phyloP scores from a whole-genome alignment of 2,329 filamentous ascomycete species.

The Penicillium vulpinum region DNA sequence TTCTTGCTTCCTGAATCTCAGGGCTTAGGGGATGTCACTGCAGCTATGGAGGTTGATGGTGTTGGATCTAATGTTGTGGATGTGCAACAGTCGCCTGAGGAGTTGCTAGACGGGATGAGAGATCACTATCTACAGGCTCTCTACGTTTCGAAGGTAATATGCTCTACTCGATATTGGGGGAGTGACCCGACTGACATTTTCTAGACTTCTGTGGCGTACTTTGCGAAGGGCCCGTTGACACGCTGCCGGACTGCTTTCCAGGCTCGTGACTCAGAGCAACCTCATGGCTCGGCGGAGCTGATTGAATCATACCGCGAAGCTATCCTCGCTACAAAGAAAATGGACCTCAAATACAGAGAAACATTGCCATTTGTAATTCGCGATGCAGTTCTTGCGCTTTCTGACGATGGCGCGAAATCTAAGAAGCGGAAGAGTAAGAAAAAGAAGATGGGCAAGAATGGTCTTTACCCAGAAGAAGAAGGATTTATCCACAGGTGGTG shows the following conservation, averaged over 20 bases:
- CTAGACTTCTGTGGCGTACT: slow-evolving; percentile 52
- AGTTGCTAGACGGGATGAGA: slow-evolving; percentile 37
- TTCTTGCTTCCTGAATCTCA: slow-evolving; percentile 20
- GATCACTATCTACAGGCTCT: slow-evolving; percentile 46
- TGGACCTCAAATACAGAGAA: slow-evolving; percentile 51
- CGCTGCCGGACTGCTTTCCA: slow-evolving; percentile 46
- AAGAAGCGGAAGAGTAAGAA: slow-evolving; percentile 41
- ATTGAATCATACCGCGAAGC: slow-evolving; percentile 44
- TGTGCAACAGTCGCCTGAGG: slow-evolving; percentile 33
- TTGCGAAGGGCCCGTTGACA: slow-evolving; percentile 52
- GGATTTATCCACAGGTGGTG: slow-evolving; percentile 49
- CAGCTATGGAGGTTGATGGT: slow-evolving; percentile 16
- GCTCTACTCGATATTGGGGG: neutral
- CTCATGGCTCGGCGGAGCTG: slow-evolving; percentile 30
- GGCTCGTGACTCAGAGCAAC: slow-evolving; percentile 23
- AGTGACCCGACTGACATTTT: slow-evolving; percentile 15
- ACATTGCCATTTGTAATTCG: slow-evolving; percentile 44
- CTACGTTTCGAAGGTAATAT: slow-evolving; percentile 44
- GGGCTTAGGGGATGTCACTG: slow-evolving; percentile 1
- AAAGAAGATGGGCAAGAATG: slow-evolving; percentile 49
- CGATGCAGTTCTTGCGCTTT: slow-evolving; percentile 38
- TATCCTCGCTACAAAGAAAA: slow-evolving; percentile 47
- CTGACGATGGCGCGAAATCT: slow-evolving; percentile 35
- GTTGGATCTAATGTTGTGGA: slow-evolving; percentile 14
- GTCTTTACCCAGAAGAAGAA: slow-evolving; percentile 49